Base-by-base conservation (phyloP, 2,329 filamentous ascomycete genomes). In the Paracorniculantispora psalliotae region DNA sequence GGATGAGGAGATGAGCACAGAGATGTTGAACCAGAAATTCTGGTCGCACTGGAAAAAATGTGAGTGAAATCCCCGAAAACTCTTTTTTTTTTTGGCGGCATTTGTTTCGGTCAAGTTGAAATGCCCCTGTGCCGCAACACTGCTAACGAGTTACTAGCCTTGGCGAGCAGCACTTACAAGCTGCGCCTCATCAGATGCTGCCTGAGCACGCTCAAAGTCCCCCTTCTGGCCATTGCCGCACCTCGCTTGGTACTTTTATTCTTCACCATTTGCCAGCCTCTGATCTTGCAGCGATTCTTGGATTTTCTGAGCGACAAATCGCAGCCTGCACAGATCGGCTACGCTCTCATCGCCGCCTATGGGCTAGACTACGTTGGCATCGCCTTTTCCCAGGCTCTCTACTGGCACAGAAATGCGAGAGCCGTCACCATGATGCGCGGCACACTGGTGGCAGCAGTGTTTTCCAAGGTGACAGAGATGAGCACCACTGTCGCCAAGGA, bases 251-350 rank as follows among this genome's bases (percentile, higher is more conserved):
- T 63, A 8, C 67, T 72, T 23, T 61, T 75, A 21, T 69, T 64
- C 28, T 74, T 75, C 61, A 72, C 69, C 28, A 67, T 74, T 28
- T 72, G 68, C 58, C 73, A 75, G 57, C 71, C 73, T 6, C 65
- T 75, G 30, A 59, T 73, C n/a, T 63, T 75, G 56, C 68, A 67
- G 37, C 66, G 67, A 9, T 67, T 74, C 28, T 67, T 75, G 26
- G 37, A 64, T 7, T 72, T 71, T 47, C 66, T 73, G 44, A 63
- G 67, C 49, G 63, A 68, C 56, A 33, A 59, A 6, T 59, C 62
- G 15, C 65, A 69, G 37, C 33, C 66, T 13, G 59, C 59, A 33
- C 65, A 63, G 25, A 60, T 66, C 37, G 71, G 71, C 1, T 69
- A 72, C 60, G 69, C 67, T 1, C 67, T 74, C 8, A 62, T 73